Evolutionary conservation across 2,329 filamentous ascomycete species (phyloP), one percentile per base, ranked within the genome.

Genomic region (Emericellopsis cladophorae): DNA sequence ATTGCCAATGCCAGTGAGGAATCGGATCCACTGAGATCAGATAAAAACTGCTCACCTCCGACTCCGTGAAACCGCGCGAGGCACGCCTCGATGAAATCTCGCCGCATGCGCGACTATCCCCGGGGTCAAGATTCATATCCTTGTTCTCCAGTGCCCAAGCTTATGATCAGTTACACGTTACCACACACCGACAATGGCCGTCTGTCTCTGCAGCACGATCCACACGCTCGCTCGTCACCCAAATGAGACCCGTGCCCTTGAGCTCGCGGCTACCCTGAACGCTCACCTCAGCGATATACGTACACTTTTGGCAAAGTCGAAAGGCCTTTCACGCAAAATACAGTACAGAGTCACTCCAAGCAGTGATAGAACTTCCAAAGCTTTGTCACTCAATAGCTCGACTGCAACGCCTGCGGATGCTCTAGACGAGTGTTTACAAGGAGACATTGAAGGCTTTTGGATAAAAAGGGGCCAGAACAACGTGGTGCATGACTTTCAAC

Each of bases 311-410:
- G 42, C 49, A 5, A 49, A 48, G 44, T 57, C 55, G 22, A 56
- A 54, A 40, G 37, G 48, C 16, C 44, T 53, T 35, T 43, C 51
- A 7, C 54, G 53, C 34, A 49, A 56, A 34, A 49, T 57, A 11
- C 51, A 52, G 5, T 60, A 55, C 40, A 51, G 51, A 36, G 46
- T 60, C 34, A 48, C 49, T 10, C 49, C 54, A 0, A 56, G 47
- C 37, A 58, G 55, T 23, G 51, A 56, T 37, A 52, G 55, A 3
- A 58, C 54, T 1, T 49, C 42, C 29, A 60, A 57, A 44, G 54
- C 53, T 0, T n/a, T 57, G 4, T 48, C 48, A 2, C 42, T 55
- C 0, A 47, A 45, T 1, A 41, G 48, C 0, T 39, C 50, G 5
- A 49, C 54, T 16, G 40, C 45, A 1, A 23, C 38, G 1, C 43